Base-by-base conservation (phyloP, 177 flowering plant species). In the Vitis hybrid region DNA sequence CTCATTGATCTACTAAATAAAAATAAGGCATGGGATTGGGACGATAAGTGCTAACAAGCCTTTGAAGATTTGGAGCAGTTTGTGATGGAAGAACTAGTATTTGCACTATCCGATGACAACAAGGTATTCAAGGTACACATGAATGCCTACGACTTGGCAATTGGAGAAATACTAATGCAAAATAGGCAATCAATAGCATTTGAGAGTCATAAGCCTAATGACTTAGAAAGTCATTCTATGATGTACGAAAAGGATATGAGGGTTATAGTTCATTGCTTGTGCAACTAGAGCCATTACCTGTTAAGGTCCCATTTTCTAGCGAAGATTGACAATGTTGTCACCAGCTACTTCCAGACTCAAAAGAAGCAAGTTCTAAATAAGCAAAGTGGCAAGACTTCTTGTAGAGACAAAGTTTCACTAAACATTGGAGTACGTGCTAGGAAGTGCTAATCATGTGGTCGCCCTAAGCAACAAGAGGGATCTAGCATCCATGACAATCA, bases 381-480 rank as follows among this genome's bases (percentile, higher is more conserved):
- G 5, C 29, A 26, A 22, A 49, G 11, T 67, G 70, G 51, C 26
- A 67, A 29, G 60, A 67, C 11, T 55, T 67, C 51, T 33, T 67
- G 29, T 26, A 3, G 29, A 26, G 29, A 26, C 29, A 26, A 26
- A 6, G 61, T 61, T 3, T 49, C 55, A 20, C 55, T 51, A 14
- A 18, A 67, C 58, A 9, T 14, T 52, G 26, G 51, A 67, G 22
- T 15, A 55, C 5, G 53, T 31, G 49, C 19, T n/a, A n/a, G 70
- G 39, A 33, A 13, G 10, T 1, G 16, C 33, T 2, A 67, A 67
- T 33, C 11, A 2, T 2, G 61, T 55, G 49, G 70, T n/a, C 5
- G 1, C 50, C 0, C 7, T 67, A 55, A 55, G 50, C 61, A 5
- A 20, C 2, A 67, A 67, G 19, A 29, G 29, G 29, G 29, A 26